Percentiles rank a stretch among this genome's conserved stretches.
Conservation (phyloP, 73 alveolate genomes). For the Paramecium sonneborni region DNA sequence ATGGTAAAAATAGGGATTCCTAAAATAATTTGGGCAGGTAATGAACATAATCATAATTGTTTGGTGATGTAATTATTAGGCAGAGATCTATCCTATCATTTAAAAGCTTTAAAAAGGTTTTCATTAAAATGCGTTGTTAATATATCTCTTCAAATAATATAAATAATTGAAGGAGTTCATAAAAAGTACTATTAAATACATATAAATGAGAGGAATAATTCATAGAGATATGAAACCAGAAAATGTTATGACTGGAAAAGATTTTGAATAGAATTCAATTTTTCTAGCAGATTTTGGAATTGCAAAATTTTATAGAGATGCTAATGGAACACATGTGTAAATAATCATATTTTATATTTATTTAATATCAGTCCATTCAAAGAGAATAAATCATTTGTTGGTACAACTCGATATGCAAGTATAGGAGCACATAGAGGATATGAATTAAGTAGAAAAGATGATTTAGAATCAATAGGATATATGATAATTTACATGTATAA, state of each 20-base stretch:
- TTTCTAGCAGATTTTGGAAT: conserved; percentile 93
- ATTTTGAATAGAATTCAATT: conserved; percentile 32
- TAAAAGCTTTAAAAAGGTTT: conserved; percentile 44
- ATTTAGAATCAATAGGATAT: conserved; percentile 79
- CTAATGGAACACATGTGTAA: conserved; percentile 59
- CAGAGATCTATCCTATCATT: conserved; percentile 51
- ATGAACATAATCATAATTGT: conserved; percentile 50
- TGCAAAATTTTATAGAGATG: conserved; percentile 80
- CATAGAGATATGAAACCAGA: conserved; percentile 47
- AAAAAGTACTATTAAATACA: not conserved
- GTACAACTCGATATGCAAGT: conserved; percentile 83
- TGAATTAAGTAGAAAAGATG: conserved; percentile 88
- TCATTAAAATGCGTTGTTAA: conserved; percentile 55
- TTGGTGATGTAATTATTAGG: conserved; percentile 47
- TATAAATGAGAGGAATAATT: not conserved
- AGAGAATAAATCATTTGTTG: conserved; percentile 62
- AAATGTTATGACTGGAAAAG: conserved; percentile 21
- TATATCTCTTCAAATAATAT: not conserved
- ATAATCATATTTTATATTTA: not conserved
- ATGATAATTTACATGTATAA: conserved; percentile 73
- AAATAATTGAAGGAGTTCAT: conserved; percentile 45
- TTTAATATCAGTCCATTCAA: not conserved
- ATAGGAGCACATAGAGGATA: conserved; percentile 81
- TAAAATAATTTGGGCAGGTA: conserved; percentile 53
- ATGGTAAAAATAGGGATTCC: conserved; percentile 1